phyloP scores from a whole-genome alignment of 495 filamentous ascomycete species.

The Daldinia decipiens region DNA sequence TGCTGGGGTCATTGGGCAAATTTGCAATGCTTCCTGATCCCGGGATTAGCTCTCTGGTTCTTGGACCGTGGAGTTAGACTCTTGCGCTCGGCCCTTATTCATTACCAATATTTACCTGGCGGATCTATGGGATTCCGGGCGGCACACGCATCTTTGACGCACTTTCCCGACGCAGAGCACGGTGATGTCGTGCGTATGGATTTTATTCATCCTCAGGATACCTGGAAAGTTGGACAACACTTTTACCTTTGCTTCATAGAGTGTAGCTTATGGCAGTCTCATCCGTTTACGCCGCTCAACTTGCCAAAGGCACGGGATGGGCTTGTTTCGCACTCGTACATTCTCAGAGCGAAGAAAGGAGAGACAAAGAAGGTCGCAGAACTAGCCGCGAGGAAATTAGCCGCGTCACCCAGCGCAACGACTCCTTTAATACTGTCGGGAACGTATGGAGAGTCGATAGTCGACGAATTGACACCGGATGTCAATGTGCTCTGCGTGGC shows the following conservation, averaged over 20 bases:
- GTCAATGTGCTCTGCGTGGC: conserved; percentile 69
- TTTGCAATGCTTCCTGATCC: conserved; percentile 70
- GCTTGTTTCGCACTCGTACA: conserved; percentile 65
- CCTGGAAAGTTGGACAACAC: conserved; percentile 72
- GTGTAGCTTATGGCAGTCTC: conserved; percentile 71
- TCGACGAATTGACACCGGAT: conserved; percentile 51
- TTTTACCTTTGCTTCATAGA: conserved; percentile 71
- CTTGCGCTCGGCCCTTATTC: conserved; percentile 62
- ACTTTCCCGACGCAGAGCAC: conserved; percentile 60
- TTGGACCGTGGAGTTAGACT: conserved; percentile 64
- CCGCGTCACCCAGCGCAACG: conserved; percentile 42
- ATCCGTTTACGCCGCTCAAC: conserved; percentile 71
- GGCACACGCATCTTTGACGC: conserved; percentile 58
- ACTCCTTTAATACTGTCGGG: conserved; percentile 67
- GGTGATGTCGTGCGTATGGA: conserved; percentile 67
- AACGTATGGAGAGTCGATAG: conserved; percentile 65
- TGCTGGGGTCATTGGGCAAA: conserved; percentile 74
- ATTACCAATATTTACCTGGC: conserved; percentile 55
- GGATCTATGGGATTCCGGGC: conserved; percentile 58
- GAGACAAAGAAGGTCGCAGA: conserved; percentile 65
- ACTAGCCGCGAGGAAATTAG: conserved; percentile 50
- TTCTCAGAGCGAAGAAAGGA: conserved; percentile 69
- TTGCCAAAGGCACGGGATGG: conserved; percentile 52
- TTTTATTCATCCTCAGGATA: conserved; percentile 63
- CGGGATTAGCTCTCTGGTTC: conserved; percentile 66